Conservation (phyloP, 2,329 filamentous ascomycete species). For the Stemphylium vesicarium region DNA sequence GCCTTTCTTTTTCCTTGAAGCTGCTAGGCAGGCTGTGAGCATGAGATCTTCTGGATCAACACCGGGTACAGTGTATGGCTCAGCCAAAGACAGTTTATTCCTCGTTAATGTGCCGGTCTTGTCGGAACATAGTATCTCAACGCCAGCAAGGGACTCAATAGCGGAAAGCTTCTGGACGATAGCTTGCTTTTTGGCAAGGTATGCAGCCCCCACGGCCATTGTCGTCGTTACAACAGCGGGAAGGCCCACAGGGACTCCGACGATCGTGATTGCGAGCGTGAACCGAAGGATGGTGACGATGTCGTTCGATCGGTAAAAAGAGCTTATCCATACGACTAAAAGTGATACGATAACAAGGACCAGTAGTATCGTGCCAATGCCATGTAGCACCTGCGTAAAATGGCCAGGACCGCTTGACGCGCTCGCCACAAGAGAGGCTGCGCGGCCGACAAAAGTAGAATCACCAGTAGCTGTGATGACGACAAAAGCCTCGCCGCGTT, state of each 20-base stretch:
- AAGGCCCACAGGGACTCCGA: conserved; percentile 91
- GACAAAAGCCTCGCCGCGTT: conserved; percentile 86
- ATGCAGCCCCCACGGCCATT: conserved; percentile 91
- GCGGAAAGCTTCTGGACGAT: conserved; percentile 93
- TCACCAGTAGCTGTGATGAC: conserved; percentile 85
- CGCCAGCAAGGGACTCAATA: conserved; percentile 90
- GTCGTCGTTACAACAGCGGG: conserved; percentile 92
- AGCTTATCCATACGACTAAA: conserved; percentile 82
- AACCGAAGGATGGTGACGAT: conserved; percentile 83
- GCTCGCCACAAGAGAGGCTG: conserved; percentile 82
- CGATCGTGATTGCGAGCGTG: conserved; percentile 87
- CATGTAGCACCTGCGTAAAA: conserved; percentile 90
- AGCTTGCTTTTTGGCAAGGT: conserved; percentile 89
- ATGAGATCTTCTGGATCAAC: conserved; percentile 88
- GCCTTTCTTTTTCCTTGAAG: conserved; percentile 93
- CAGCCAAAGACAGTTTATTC: conserved; percentile 88
- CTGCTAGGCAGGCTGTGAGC: conserved; percentile 88
- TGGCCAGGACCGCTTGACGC: conserved; percentile 78
- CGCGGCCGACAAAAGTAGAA: conserved; percentile 87
- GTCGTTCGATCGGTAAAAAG: conserved; percentile 83
- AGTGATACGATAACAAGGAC: conserved; percentile 81
- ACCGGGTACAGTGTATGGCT: conserved; percentile 82
- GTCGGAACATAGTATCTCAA: conserved; percentile 93
- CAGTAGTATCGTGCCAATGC: conserved; percentile 80
- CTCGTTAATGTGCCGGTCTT: conserved; percentile 94